A percentile compares a stretch with the other conserved stretches of the same genome.
These are phyloP conservation scores for Verticillium nubilum DNA, from an alignment of 2,329 filamentous ascomycete genomes.

Conservation along the genomic window DNA sequence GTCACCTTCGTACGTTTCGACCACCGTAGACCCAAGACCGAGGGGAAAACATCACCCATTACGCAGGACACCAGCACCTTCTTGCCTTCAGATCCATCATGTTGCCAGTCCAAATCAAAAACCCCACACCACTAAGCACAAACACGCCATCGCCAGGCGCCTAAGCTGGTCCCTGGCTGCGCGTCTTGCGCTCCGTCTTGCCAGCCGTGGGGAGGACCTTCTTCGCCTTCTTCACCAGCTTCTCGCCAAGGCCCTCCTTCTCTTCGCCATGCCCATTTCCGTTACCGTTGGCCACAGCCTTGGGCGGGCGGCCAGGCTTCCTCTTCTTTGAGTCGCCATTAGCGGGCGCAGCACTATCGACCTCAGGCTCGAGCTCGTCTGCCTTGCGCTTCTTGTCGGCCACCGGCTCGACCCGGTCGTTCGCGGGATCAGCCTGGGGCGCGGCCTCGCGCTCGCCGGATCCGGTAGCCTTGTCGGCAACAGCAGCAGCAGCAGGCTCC, in stretches of 20 bases:
- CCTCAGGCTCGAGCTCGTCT: conserved; percentile 20
- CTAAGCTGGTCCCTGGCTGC: conserved; percentile 29
- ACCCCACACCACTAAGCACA: neutral
- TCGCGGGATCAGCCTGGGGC: conserved; percentile 11
- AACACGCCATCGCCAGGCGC: neutral
- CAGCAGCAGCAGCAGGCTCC: neutral
- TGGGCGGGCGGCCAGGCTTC: conserved; percentile 9
- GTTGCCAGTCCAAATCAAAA: neutral
- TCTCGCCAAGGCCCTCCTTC: conserved; percentile 8
- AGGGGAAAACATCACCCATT: neutral
- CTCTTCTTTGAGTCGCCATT: conserved; percentile 15
- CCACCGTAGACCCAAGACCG: neutral
- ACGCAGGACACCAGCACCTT: neutral
- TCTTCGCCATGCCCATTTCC: conserved; percentile 1
- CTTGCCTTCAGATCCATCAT: neutral
- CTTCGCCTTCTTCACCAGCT: conserved; percentile 28
- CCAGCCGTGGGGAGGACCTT: conserved; percentile 25
- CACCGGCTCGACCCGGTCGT: conserved; percentile 11
- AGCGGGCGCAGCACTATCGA: conserved; percentile 12
- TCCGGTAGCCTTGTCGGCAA: neutral
- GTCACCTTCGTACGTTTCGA: neutral
- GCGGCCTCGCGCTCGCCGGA: conserved; percentile 8
- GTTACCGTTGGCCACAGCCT: conserved; percentile 1
- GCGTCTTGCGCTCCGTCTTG: conserved; percentile 33
- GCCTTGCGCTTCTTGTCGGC: conserved; percentile 35